phyloP scores from a whole-genome alignment of 257 asterid genomes.

The Mentha longifolia region DNA sequence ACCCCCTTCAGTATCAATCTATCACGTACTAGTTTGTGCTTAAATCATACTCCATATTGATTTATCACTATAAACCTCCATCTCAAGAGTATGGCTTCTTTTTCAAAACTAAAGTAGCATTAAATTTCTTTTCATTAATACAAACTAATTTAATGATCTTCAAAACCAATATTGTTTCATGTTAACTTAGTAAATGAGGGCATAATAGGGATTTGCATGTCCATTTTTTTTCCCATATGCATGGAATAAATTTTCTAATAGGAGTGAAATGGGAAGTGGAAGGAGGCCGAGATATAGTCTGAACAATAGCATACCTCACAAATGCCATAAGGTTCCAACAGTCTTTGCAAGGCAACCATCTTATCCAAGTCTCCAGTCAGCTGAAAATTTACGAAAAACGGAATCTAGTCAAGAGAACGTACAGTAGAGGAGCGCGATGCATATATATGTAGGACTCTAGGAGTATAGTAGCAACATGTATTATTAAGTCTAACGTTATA shows the following conservation, averaged over 20 bases:
- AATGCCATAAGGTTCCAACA: conserved; percentile 93
- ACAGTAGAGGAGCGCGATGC: background rate
- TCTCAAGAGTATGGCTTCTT: background rate
- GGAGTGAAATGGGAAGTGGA: background rate
- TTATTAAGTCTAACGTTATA: no score
- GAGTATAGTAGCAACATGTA: background rate
- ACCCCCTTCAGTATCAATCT: background rate
- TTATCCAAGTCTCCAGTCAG: conserved; percentile 92
- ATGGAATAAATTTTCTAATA: background rate
- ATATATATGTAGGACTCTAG: background rate
- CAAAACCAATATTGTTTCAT: background rate
- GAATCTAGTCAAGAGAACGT: conserved; percentile 12
- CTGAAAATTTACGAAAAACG: conserved; percentile 45
- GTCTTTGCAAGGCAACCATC: conserved; percentile 94
- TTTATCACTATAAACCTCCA: no score
- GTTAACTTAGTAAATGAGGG: background rate
- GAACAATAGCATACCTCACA: conserved; percentile 70
- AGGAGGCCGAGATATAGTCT: background rate
- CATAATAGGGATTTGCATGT: background rate
- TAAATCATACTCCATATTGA: no score
- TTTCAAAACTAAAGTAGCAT: background rate
- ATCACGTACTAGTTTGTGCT: no score
- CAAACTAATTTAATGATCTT: background rate
- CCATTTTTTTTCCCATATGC: background rate
- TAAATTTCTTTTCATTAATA: no score